Percentiles rank a stretch among this genome's conserved stretches.
Conservation (phyloP, 192 early-diverging fungal species). For the Funneliformis geosporum region DNA sequence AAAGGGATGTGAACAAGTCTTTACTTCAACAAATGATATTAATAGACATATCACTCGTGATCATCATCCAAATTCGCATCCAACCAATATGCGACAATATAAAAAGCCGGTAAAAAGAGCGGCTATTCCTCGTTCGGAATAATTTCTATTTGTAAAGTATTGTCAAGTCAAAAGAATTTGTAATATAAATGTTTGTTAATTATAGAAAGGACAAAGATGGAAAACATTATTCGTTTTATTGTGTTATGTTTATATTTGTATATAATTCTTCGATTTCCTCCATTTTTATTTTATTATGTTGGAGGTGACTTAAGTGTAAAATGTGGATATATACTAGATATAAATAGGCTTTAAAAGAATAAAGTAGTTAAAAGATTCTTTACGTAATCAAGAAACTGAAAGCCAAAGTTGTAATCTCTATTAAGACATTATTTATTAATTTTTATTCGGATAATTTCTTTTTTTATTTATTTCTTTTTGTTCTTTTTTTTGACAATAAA, state of each 20-base stretch:
- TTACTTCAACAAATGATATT: background rate
- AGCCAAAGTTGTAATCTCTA: background rate
- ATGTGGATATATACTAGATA: background rate
- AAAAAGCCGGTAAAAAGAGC: background rate
- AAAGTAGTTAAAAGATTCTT: background rate
- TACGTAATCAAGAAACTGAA: no score
- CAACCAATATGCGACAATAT: background rate
- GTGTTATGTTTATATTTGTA: background rate
- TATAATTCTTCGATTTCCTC: background rate
- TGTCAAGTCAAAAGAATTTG: background rate
- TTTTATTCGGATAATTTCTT: background rate
- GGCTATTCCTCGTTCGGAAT: background rate
- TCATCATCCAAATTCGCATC: background rate
- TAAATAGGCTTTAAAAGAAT: background rate
- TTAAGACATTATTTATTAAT: background rate
- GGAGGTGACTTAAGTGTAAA: background rate
- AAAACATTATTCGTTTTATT: background rate
- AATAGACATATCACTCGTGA: background rate
- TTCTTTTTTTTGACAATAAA: background rate
- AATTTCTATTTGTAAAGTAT: background rate
- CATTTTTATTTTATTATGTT: background rate
- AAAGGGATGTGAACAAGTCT: background rate
- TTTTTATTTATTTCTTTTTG: background rate
- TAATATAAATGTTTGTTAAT: background rate
- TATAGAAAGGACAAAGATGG: background rate